Conservation (phyloP, 495 filamentous ascomycete species). For the Talaromyces nanjingensis region DNA sequence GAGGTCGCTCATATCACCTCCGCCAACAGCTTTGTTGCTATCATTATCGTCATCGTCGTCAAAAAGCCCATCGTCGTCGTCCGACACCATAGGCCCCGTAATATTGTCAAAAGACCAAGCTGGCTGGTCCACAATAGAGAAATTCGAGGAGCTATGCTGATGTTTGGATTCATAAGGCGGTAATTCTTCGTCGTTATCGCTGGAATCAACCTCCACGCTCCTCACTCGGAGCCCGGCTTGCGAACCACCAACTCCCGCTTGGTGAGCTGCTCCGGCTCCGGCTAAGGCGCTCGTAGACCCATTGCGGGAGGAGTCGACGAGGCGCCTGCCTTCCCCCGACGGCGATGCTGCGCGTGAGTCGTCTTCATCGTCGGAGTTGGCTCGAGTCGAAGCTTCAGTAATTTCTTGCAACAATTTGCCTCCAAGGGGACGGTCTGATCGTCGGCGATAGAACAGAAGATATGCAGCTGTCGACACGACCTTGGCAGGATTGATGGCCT, state of each 20-base stretch:
- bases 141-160: background rate
- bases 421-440: conserved; percentile 66
- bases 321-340: conserved; percentile 76
- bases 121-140: conserved; percentile 16
- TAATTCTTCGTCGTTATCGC: conserved; percentile 12
- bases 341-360: conserved; percentile 45
- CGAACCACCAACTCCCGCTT: conserved; percentile 56
- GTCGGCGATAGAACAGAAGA: conserved; percentile 91
- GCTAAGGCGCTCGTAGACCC: conserved; percentile 77
- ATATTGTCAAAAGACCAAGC: conserved; percentile 29
- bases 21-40: conserved; percentile 40
- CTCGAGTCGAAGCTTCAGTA: conserved; percentile 45
- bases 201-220: conserved; percentile 15
- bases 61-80: conserved; percentile 30
- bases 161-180: conserved; percentile 12
- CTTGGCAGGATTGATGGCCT: conserved; percentile 40
- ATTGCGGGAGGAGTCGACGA: conserved; percentile 79
- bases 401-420: conserved; percentile 67
- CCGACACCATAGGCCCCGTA: conserved; percentile 19
- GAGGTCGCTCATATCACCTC: conserved; percentile 30
- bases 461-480: conserved; percentile 72
- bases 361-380: conserved; percentile 35
- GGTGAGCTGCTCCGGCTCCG: conserved; percentile 70
- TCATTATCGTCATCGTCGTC: conserved; percentile 32
- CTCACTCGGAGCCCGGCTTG: conserved; percentile 25